Base-by-base conservation (phyloP, 805 yeast genomes). In the Kuraishia cidri region DNA sequence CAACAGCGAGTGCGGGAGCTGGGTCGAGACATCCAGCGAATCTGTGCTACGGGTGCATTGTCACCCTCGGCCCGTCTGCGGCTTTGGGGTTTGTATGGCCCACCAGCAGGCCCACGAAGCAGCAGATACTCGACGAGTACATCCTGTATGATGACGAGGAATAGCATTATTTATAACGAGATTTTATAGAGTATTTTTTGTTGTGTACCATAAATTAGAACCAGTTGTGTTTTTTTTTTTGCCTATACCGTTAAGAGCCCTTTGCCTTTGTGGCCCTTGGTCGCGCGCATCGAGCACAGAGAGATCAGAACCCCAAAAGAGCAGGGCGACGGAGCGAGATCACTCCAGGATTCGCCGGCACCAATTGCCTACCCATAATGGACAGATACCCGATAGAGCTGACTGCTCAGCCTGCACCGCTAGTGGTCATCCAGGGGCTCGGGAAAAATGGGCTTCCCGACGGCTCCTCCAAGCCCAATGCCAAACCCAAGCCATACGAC, bases 21-120 rank as follows among this genome's bases (percentile, higher is more conserved):
- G 37, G 41, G 31, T 27, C 35, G 23, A 36, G 31, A 26, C 26
- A 16, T 31, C 17, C 6, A 33, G 12, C 16, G 30, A n/a, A 48
- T n/a, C 44, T 80, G 6, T 84, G 95, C 48, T 84, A 81, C 45
- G 94, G 92, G 3, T 84, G 95, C 48, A 64, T 75, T 23, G 79
- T 79, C 2, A 72, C 76, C 8, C 46, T 82, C 34, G 71, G 74
- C 4, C 73, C 66, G 40, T 51, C 66, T 17, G 44, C 54, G 0
- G 41, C 49, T 29, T 46, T 52, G 3, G 48, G 58, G 5, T 41
- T 48, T 12, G 22, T 30, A 6, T 56, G 60, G 60, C 60, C 62
- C n/a, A 34, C 37, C 8, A 34, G 32, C 6, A 38, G 45, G 33
- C 47, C 48, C 6, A 38, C 46, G 3, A 44, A 44, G 30, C 44